phyloP scores from a whole-genome alignment of 2,329 filamentous ascomycete species.

The Phaeosphaeriaceae sp. region DNA sequence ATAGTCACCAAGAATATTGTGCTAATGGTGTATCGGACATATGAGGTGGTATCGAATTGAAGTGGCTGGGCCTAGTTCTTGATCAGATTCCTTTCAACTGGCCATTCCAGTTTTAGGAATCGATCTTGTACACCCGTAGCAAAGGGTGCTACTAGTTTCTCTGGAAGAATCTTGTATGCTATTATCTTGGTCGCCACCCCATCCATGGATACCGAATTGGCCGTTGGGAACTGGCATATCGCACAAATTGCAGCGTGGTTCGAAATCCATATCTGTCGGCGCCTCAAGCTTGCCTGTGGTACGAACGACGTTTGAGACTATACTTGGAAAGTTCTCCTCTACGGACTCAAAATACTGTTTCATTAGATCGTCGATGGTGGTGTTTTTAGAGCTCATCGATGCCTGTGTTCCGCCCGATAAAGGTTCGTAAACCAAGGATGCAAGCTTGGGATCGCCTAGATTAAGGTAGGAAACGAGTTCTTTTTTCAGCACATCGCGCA shows the following conservation, averaged over 20 bases:
- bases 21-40: too few species aligned
- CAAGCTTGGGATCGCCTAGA: conserved; percentile 60
- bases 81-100: conserved; percentile 4
- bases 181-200: conserved; percentile 63
- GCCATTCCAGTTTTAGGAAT: conserved; percentile 23
- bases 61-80: too few species aligned
- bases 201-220: conserved; percentile 68
- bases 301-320: conserved; percentile 93
- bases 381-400: conserved; percentile 70
- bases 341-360: conserved; percentile 85
- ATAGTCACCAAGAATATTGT: too few species aligned
- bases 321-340: conserved; percentile 83
- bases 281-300: conserved; percentile 82
- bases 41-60: too few species aligned
- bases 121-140: conserved; percentile 77
- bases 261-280: conserved; percentile 36
- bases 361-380: conserved; percentile 93
- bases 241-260: conserved; percentile 68
- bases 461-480: conserved; percentile 75
- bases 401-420: conserved; percentile 35
- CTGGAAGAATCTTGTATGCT: conserved; percentile 30
- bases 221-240: conserved; percentile 68
- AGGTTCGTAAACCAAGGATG: conserved; percentile 43
- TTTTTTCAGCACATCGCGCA: conserved; percentile 83
- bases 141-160: conserved; percentile 53